These are phyloP conservation scores for Apodospora peruviana DNA, from an alignment of 495 filamentous ascomycete genomes.

Conservation along the genomic window DNA sequence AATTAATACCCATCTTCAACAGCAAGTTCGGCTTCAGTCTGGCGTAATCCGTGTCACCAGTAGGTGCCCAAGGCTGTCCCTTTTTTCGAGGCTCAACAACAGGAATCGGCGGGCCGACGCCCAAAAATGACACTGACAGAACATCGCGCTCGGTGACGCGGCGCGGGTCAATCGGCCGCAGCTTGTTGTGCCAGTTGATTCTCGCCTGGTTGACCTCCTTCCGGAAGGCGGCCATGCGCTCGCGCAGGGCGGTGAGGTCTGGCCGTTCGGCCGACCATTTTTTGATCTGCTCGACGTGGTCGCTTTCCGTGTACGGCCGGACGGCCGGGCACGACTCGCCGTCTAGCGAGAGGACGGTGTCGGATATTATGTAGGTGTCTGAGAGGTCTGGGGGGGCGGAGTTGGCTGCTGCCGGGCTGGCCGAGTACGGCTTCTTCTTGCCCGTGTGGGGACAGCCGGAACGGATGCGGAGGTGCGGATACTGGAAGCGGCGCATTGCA, in stretches of 20 bases:
- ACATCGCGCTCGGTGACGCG: conserved; percentile 24
- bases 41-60: too few species aligned
- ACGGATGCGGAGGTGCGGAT: too few species aligned
- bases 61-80: too few species aligned
- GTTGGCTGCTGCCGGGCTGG: too few species aligned
- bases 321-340: conserved; percentile 16
- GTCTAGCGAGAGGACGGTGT: conserved; percentile 5
- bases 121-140: conserved; percentile 16
- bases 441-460: too few species aligned
- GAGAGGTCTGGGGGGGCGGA: too few species aligned
- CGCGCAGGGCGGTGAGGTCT: conserved; percentile 1
- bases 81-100: too few species aligned
- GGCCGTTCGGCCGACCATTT: background rate
- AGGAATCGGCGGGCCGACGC: background rate
- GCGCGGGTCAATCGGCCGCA: conserved; percentile 1
- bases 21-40: too few species aligned
- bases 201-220: background rate
- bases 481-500: too few species aligned
- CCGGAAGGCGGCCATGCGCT: conserved; percentile 16
- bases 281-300: conserved; percentile 7
- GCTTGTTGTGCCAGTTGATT: background rate
- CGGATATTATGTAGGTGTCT: background rate
- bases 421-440: too few species aligned
- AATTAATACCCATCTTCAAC: too few species aligned
- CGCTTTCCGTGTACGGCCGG: conserved; percentile 10